Evolutionary conservation across 2,329 filamentous ascomycete species (phyloP).

Genomic region (Colletotrichum limetticola): DNA sequence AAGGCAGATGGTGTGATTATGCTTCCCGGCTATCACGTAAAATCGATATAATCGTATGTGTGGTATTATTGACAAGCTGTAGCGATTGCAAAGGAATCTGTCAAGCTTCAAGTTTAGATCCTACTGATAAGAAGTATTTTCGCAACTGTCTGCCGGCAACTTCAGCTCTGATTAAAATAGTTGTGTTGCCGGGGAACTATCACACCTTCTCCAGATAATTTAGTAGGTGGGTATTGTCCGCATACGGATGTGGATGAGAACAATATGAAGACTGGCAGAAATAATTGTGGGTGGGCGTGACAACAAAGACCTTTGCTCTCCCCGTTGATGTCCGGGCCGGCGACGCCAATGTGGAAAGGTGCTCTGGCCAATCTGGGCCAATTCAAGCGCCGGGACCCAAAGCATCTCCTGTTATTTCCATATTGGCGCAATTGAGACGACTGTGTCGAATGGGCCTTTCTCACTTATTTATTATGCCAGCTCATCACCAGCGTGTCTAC

Average conservation of each 20-base stretch:
- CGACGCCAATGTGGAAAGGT: conserved; percentile 5
- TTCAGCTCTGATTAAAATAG: neutral
- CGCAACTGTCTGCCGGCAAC: neutral
- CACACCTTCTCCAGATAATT: neutral
- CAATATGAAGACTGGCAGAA: neutral
- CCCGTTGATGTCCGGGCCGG: neutral
- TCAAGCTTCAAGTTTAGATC: neutral
- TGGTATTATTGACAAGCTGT: neutral
- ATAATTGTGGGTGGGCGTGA: neutral
- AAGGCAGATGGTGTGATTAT: neutral
- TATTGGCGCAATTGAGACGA: neutral
- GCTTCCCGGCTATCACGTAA: neutral
- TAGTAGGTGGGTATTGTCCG: neutral
- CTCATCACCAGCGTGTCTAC: neutral
- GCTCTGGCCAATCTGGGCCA: conserved; percentile 13
- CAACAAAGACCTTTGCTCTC: neutral
- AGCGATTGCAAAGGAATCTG: neutral
- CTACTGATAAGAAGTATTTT: neutral
- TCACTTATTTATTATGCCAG: neutral
- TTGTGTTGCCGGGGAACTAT: conserved; percentile 1
- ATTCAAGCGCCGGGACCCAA: neutral
- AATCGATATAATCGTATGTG: neutral
- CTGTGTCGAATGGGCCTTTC: neutral
- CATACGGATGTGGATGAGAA: neutral
- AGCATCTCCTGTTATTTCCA: conserved; percentile 29